Base-by-base conservation (phyloP, 306 rosid genomes). In the Malus sieversii region DNA sequence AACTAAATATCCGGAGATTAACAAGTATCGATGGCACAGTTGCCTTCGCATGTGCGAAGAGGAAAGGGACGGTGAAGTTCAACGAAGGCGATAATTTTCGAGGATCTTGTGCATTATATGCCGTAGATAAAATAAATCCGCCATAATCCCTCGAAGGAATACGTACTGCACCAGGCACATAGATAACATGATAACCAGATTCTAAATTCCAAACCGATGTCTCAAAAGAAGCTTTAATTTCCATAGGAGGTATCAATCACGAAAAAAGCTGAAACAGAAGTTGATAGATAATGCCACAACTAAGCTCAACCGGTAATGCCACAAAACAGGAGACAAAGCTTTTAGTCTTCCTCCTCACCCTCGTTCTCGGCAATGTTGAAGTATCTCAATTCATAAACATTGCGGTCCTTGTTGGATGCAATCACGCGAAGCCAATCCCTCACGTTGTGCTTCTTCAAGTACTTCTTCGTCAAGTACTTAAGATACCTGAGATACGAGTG, bases 391-490 rank as follows among this genome's bases (percentile, higher is more conserved):
- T 93, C 98, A 60, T 91, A 93, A 57, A 93, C 83, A 68, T 86
- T 91, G 23, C 96, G 64, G 75, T 93, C 98, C 85, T 93, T 93
- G 93, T 93, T 93, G 68, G 98, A 91, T 7, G 97, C 85, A 79
- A 93, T 93, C 52, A 93, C 97, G 5, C 97, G 90, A 46, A 93
- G 98, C 98, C 98, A 93, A 83, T 93, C 98, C 86, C 98, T 85
- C 68, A 93, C 97, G 20, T 93, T 93, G 84, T 93, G 95, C 83
- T 93, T 93, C 86, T 93, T 93, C 98, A 93, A 77, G 83, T 90
- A 93, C 91, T 93, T 93, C 95, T 93, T 93, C 20, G 96, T 90
- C 70, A 93, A 82, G 82, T 93, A 93, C 64, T 93, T 93, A 72
- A 91, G 82, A 77, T 93, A 93, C 80, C 98, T 93, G 82, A 40